Conservation (phyloP, 1,139 yeast species). For the Debaryomyces robertsiae region DNA sequence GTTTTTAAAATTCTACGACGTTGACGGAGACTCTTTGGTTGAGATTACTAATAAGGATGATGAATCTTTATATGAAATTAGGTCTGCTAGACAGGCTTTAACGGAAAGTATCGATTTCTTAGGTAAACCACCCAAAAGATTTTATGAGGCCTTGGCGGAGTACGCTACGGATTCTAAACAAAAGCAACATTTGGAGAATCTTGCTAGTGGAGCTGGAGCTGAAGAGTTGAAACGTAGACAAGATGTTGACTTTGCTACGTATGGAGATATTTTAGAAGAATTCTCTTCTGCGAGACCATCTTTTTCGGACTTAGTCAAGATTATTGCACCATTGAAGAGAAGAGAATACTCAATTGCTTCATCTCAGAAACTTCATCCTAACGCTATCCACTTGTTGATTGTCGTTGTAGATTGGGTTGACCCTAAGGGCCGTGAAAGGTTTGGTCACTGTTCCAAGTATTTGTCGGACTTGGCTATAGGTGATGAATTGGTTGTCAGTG, state of each 20-base stretch:
- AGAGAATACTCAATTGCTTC: conserved; percentile 99
- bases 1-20: conserved; percentile 72
- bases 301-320: conserved; percentile 67
- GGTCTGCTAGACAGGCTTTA: conserved; percentile 82
- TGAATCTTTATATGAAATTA: conserved; percentile 58
- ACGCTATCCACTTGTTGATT: conserved; percentile 85
- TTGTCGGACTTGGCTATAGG: conserved; percentile 80
- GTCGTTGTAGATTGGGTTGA: conserved; percentile 98
- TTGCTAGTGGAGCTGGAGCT: conserved; percentile 82
- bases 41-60: conserved; percentile 74
- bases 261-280: conserved; percentile 78
- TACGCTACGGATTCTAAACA: conserved; percentile 74
- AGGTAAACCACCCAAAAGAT: conserved; percentile 95
- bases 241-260: conserved; percentile 80
- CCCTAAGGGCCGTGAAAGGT: conserved; percentile 80
- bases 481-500: conserved; percentile 87
- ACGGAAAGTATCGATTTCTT: conserved; percentile 81
- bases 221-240: conserved; percentile 82
- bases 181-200: conserved; percentile 57
- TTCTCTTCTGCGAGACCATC: conserved; percentile 83
- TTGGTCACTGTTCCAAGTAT: conserved; percentile 92
- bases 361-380: conserved; percentile 88
- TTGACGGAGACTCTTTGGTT: conserved; percentile 67
- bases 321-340: conserved; percentile 88
- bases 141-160: conserved; percentile 79